Conservation (phyloP, 441 rosid species). For the Adansonia madagascariensis region DNA sequence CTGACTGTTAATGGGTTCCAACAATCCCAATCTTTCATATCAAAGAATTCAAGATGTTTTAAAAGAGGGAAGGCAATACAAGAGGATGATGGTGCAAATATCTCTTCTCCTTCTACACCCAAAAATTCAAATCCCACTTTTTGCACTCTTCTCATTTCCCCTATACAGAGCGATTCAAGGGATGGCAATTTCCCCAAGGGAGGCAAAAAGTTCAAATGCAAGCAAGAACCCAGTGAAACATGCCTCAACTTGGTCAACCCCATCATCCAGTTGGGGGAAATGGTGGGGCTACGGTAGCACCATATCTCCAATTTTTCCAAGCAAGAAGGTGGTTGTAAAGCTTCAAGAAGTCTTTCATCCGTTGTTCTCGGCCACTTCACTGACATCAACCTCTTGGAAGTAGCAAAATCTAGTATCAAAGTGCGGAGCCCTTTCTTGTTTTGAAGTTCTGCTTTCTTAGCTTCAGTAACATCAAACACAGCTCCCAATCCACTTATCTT, state of each 20-base stretch:
- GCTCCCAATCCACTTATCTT: constrained; percentile 13
- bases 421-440: constrained; percentile 25
- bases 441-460: constrained; percentile 28
- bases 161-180: constrained; percentile 17
- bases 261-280: background rate
- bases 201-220: constrained; percentile 15
- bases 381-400: background rate
- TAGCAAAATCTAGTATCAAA: background rate
- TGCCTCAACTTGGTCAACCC: constrained; percentile 8
- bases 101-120: background rate
- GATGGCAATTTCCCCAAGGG: constrained; percentile 21
- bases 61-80: constrained; percentile 7
- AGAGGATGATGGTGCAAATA: background rate
- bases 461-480: constrained; percentile 24
- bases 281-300: background rate
- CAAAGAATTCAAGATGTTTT: background rate
- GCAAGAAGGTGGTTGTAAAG: background rate
- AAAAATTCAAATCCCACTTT: constrained; percentile 10
- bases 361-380: background rate
- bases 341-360: constrained; percentile 21
- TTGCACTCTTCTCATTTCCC: background rate
- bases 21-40: background rate
- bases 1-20: background rate
- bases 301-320: background rate
- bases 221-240: background rate